Evolutionary conservation across 2,329 filamentous ascomycete genomes (phyloP), one percentile per base, ranked within the genome.

Genomic region (Dothistroma pini): DNA sequence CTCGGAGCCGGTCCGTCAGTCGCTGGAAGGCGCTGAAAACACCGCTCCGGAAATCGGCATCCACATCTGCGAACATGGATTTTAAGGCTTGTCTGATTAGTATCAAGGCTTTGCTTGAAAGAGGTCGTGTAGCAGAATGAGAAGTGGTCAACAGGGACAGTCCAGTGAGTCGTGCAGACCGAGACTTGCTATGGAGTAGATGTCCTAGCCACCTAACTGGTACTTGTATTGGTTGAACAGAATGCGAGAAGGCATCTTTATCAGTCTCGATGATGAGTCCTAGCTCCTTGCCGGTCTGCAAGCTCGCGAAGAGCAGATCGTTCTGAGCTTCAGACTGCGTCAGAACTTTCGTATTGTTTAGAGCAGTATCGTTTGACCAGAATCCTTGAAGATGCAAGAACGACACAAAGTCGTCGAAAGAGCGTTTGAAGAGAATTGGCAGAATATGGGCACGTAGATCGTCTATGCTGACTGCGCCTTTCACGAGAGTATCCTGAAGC

Each of bases 41-140:
- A 67, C 96, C 91, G 60, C 93, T 89, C 59, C 95, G 86, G 66
- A 93, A 89, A 69, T 93, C 91, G 6, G 93, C 87, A 72, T 97
- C 92, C 0, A 90, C 86, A 64, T 97, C 93, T 2, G 91, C 86
- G 71, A 96, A 89, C 65, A 93, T 86, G 16, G 87, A 83, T 0
- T 84, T 81, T 3, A 97, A 76, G 61, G 90, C 86, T 35, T 78
- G 80, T 57, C 81, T 81, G 2, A 97, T 78, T 12, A 89, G 81
- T 2, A 77, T 74, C 2, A 97, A 79, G 0, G 87, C 83, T 10
- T 78, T 80, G 0, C 76, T 69, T 0, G 87, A 87, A 56, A 96
- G 87, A 0, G 91, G 89, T 56, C 85, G 86, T 2, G 89, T 91
- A 0, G 88, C 88, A 1, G 89, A 86, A 10, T 87, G 85, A 0